Base-by-base conservation (phyloP, 2,329 filamentous ascomycete genomes). In the Cryphonectria japonica region DNA sequence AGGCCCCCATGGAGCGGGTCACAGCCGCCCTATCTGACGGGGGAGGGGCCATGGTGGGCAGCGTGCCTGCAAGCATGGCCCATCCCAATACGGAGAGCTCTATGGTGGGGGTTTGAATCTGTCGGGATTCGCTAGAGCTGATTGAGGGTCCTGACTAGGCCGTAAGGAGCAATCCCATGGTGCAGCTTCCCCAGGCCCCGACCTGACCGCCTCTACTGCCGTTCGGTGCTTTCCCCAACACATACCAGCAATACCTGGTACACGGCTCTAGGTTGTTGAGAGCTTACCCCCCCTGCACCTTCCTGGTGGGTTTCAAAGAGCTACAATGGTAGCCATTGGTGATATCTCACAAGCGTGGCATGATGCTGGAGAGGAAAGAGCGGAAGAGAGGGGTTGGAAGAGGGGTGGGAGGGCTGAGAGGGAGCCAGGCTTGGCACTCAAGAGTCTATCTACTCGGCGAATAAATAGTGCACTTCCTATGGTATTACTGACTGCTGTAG, bases 171-270 rank as follows among this genome's bases (percentile, higher is more conserved):
- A 66, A 72, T 52, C 26, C 19, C 46, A 50, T n/a, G 22, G 22
- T 50, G 46, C 32, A 69, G 71, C 66, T 71, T 62, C 61, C 61
- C 60, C 34, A 39, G 26, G 37, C 22, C 37, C 34, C 14, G 16
- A 9, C 29, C 65, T 72, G 71, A 71, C 71, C 71, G 68, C 71
- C 65, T 39, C 66, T 63, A 34, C 22, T 11, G 37, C 34, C 22
- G 32, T 5, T 14, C 60, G 22, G 13, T 54, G 52, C 52, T 29
- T 32, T 34, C 54, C 68, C 61, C 68, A 69, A 66, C 68, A 50
- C 61, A 66, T 66, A 43, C 50, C 52, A 64, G 6, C 41, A 8
- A 39, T n/a, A 16, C 22, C 43, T 32, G 29, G 50, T 22, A 22
- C 9, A 26, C 29, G 65, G 61, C 39, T 46, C 46, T 22, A 37